A percentile compares a stretch with the other conserved stretches of the same genome.
phyloP scores from a whole-genome alignment of 805 yeast genomes.

The Candida fluviatilis region DNA sequence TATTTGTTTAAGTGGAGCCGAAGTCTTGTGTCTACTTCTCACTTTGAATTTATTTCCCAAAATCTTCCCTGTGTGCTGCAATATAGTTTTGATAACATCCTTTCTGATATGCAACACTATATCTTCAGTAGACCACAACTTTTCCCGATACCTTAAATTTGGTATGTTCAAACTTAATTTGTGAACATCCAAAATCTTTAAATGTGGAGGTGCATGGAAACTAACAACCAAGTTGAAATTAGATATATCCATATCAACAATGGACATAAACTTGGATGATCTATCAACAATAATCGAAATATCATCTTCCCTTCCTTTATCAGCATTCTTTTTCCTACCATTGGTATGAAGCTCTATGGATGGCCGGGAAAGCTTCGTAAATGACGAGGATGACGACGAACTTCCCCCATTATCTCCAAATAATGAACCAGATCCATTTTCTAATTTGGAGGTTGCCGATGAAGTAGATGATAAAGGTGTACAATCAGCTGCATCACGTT shows the following conservation, averaged over 20 bases:
- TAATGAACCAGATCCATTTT: slow-evolving; percentile 2
- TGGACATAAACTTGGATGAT: slow-evolving; percentile 39
- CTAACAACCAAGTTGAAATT: slow-evolving; percentile 53
- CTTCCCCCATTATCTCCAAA: not conserved
- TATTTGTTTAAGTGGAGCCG: slow-evolving; percentile 37
- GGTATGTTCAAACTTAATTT: slow-evolving; percentile 69
- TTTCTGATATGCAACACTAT: slow-evolving; percentile 58
- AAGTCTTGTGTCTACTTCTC: slow-evolving; percentile 24
- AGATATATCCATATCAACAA: slow-evolving; percentile 32
- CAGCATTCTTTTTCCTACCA: slow-evolving; percentile 5
- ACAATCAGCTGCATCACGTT: not conserved
- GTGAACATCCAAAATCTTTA: slow-evolving; percentile 71
- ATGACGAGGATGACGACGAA: slow-evolving; percentile 2
- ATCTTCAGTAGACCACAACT: slow-evolving; percentile 65
- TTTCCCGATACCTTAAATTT: slow-evolving; percentile 38
- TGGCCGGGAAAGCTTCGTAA: not conserved
- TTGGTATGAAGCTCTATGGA: not conserved
- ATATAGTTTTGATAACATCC: slow-evolving; percentile 52
- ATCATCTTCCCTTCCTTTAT: slow-evolving; percentile 25
- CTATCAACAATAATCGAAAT: slow-evolving; percentile 39
- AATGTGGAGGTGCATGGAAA: slow-evolving; percentile 69
- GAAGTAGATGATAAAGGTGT: slow-evolving; percentile 8
- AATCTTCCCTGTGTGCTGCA: slow-evolving; percentile 71
- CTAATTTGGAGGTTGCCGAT: slow-evolving; percentile 5
- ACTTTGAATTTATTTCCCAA: slow-evolving; percentile 66